Conservation (phyloP, 2,329 filamentous ascomycete genomes). For the Arthrinium puccinioides region DNA sequence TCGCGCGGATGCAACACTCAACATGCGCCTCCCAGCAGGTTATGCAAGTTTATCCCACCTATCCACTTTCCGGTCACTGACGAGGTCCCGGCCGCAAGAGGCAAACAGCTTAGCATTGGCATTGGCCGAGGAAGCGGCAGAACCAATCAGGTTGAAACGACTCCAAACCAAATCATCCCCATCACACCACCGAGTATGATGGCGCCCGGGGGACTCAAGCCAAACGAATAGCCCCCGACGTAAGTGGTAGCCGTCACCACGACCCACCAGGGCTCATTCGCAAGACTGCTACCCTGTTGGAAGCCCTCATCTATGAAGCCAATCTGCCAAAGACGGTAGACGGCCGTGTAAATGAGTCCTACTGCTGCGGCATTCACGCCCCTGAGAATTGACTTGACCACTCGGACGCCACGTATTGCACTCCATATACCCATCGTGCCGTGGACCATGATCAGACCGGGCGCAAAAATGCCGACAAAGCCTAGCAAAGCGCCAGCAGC, state of each 20-base stretch:
- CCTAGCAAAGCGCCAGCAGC: conserved; percentile 42
- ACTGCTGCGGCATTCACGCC: conserved; percentile 55
- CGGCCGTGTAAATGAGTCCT: conserved; percentile 55
- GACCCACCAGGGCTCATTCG: conserved; percentile 56
- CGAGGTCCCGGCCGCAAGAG: no score
- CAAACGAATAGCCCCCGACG: conserved; percentile 25
- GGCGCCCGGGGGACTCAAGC: conserved; percentile 21
- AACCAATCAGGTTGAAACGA: no score
- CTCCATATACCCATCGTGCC: conserved; percentile 50
- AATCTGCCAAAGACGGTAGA: conserved; percentile 56
- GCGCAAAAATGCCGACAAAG: conserved; percentile 44
- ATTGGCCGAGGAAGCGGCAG: no score
- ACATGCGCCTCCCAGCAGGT: no score
- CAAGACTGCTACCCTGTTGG: conserved; percentile 43
- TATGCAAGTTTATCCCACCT: no score
- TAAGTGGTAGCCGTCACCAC: conserved; percentile 42
- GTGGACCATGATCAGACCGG: conserved; percentile 40
- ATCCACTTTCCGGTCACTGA: no score
- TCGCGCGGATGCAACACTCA: no score
- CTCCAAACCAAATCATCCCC: conserved; percentile 18
- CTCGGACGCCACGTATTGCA: conserved; percentile 33
- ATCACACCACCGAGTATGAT: conserved; percentile 26
- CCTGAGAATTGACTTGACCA: conserved; percentile 41
- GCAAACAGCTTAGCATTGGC: no score
- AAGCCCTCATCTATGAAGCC: conserved; percentile 47